Base-by-base conservation (phyloP, 371 early-diverging fungal genomes). In the Cokeromyces recurvatus region DNA sequence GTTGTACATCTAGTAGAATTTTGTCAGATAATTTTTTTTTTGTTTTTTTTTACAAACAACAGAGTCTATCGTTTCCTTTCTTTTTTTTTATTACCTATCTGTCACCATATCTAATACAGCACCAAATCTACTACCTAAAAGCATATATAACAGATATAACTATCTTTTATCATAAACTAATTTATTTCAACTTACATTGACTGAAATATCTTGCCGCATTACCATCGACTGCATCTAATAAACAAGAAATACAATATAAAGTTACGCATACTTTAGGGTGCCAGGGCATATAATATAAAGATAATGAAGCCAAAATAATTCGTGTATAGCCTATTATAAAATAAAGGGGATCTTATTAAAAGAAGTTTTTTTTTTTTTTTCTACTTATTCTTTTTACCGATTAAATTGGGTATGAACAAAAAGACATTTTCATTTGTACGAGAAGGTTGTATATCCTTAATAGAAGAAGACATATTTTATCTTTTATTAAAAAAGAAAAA, bases 71-170 rank as follows among this genome's bases (percentile, higher is more conserved):
- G n/a, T n/a, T n/a, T n/a, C 1, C 42, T 44, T 22, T 27, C 15
- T 32, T 46, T 27, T 19, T 8, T 43, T 21, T 38, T 17, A 14
- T 25, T 75, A 89, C 77, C 90, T 82, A 71, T 95, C 97, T 21
- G 95, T 95, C 40, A 97, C 95, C 97, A 97, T 97, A 63, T 97
- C 98, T 44, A 97, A 73, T 22, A 95, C 96, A 22, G 93, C 92
- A 27, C 98, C 98, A 66, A 96, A 95, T 57, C 86, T 84, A 64
- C 89, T 89, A 57, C 88, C 91, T 93, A 65, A n/a, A n/a, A n/a
- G n/a, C n/a, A n/a, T n/a, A n/a, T n/a, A 50, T 15, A 25, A 19
- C 8, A 17, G 11, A 36, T 29, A 16, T 34, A 16, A 10, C 23
- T 7, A 12, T 29, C 2, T 14, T 7, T 4, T 19, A 43, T 16